Conservation (phyloP, 345 rosid species). For the Bruguiera gymnorhiza region DNA sequence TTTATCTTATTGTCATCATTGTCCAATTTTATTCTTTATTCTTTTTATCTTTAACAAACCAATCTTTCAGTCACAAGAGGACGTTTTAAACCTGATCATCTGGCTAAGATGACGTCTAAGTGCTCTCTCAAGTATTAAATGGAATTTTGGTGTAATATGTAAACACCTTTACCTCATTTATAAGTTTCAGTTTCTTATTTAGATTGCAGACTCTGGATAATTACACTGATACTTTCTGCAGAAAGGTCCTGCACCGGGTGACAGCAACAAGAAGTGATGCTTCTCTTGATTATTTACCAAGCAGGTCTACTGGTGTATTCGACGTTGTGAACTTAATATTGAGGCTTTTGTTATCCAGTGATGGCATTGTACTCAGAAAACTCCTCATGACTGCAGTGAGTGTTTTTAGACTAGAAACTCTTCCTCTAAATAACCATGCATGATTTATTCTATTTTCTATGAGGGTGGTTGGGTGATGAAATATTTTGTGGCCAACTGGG, state of each 20-base stretch:
- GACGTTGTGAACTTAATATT: slow-evolving; percentile 51
- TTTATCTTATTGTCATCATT: background rate
- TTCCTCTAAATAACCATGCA: background rate
- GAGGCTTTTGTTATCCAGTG: slow-evolving; percentile 68
- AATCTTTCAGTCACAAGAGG: background rate
- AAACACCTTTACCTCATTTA: too few species aligned
- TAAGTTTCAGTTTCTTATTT: too few species aligned
- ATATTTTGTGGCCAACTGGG: background rate
- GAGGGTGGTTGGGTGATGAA: too few species aligned
- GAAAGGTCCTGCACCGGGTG: slow-evolving; percentile 45
- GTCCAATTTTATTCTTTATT: background rate
- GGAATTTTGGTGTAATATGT: too few species aligned
- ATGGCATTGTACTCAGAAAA: slow-evolving; percentile 75
- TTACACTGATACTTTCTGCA: slow-evolving; percentile 38
- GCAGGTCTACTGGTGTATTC: slow-evolving; percentile 33
- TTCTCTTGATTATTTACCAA: slow-evolving; percentile 35
- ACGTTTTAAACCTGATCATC: background rate
- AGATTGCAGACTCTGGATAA: background rate
- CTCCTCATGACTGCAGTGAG: slow-evolving; percentile 91
- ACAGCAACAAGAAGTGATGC: slow-evolving; percentile 35
- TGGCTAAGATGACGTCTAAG: background rate
- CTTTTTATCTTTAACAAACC: background rate
- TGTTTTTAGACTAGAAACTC: slow-evolving; percentile 21
- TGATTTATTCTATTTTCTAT: too few species aligned
- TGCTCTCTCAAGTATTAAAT: too few species aligned